Conservation (phyloP, 345 rosid species). For the Euphorbia tirucalli region DNA sequence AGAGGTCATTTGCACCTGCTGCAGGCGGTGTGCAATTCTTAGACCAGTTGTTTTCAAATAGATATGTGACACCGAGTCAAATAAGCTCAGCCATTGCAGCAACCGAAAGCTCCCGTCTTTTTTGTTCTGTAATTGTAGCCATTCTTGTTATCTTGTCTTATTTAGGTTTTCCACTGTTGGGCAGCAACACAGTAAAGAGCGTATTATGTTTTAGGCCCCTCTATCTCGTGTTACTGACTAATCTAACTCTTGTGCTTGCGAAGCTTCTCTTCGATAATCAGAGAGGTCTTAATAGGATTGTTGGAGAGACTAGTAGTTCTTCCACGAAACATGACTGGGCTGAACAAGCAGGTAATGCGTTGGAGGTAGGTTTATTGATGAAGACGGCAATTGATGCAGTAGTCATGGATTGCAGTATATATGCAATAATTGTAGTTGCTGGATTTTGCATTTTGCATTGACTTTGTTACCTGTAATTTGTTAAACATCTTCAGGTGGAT, state of each 20-base stretch:
- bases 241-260: conserved; percentile 51
- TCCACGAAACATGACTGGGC: conserved; percentile 42
- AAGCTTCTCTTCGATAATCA: conserved; percentile 34
- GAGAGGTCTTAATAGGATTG: conserved; percentile 23
- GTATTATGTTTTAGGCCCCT: conserved; percentile 64
- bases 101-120: conserved; percentile 44
- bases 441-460: conserved; percentile 43
- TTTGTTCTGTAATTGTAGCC: conserved; percentile 47
- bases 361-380: conserved; percentile 59
- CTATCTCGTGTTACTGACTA: conserved; percentile 57
- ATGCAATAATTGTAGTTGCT: conserved; percentile 51
- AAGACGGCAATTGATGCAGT: conserved; percentile 65
- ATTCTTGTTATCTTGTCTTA: conserved; percentile 49
- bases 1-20: conserved; percentile 33
- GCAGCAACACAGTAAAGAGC: conserved; percentile 32
- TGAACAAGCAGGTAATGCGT: conserved; percentile 54
- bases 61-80: conserved; percentile 40
- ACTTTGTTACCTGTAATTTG: conserved; percentile 5
- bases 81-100: conserved; percentile 56
- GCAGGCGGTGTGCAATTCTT: conserved; percentile 22
- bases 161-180: conserved; percentile 54
- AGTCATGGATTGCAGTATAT: conserved; percentile 66
- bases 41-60: conserved; percentile 4
- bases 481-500: background rate
- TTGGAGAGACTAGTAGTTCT: conserved; percentile 25